phyloP scores from a whole-genome alignment of 495 filamentous ascomycete species.

The Penicillium lividum region DNA sequence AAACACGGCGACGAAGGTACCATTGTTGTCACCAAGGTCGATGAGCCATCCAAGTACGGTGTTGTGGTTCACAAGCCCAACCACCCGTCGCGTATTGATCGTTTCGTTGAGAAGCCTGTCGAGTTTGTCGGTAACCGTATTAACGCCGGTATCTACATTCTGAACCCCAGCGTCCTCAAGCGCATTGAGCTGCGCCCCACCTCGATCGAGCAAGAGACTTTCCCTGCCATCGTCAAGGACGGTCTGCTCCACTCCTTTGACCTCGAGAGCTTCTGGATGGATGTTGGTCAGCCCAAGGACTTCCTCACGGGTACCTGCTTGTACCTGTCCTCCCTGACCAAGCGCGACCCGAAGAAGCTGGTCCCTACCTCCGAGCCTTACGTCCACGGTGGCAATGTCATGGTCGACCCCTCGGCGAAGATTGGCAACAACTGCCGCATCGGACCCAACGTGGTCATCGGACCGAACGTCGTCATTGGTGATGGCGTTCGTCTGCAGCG shows the following conservation, averaged over 20 bases:
- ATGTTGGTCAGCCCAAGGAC: constrained; percentile 98
- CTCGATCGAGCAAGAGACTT: constrained; percentile 99
- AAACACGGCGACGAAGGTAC: constrained; percentile 93
- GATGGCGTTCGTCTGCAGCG: constrained; percentile 95
- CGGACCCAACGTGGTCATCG: constrained; percentile 96
- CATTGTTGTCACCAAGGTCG: constrained; percentile 98
- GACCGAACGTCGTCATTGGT: constrained; percentile 90
- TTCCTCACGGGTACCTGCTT: constrained; percentile 96
- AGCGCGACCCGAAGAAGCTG: constrained; percentile 87
- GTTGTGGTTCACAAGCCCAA: constrained; percentile 97
- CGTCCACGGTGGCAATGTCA: constrained; percentile 93
- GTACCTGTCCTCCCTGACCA: constrained; percentile 90
- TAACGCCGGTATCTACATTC: constrained; percentile 98
- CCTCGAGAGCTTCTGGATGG: constrained; percentile 99
- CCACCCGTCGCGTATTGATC: constrained; percentile 90
- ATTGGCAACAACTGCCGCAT: constrained; percentile 99
- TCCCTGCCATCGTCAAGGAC: constrained; percentile 91
- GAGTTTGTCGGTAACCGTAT: constrained; percentile 99
- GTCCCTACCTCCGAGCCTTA: constrained; percentile 72
- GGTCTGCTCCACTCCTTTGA: constrained; percentile 96
- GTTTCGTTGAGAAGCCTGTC: constrained; percentile 99
- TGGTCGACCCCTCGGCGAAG: constrained; percentile 93
- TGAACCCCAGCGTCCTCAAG: constrained; percentile 87
- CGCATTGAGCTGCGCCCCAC: constrained; percentile 97
- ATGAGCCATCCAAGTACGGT: constrained; percentile 99